Base-by-base conservation (phyloP, 1,284 basidiomycete genomes). In the Takashimella koratensis region DNA sequence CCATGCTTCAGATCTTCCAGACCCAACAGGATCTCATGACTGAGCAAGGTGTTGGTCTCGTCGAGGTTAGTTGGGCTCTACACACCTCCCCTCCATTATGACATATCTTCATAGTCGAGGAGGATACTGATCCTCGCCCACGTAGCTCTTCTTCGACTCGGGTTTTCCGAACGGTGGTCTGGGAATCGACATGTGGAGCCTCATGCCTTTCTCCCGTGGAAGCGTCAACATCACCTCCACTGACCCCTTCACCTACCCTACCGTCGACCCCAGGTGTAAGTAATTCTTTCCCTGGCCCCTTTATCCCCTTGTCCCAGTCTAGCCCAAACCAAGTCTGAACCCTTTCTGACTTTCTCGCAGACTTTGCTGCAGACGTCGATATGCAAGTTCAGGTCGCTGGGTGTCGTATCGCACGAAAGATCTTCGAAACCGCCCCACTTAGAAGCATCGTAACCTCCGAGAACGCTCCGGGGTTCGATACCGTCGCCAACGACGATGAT, bases 191-290 rank as follows among this genome's bases (percentile, higher is more conserved):
- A 46, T 64, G 4, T 73, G 71, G 71, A 51, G 54, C 21, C 60
- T 73, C 2, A 48, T 69, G 0, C 74, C 75, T 5, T 75, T 70
- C 60, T 71, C 74, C 3, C 64, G 75, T 41, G 76, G 75, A 20
- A 70, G 63, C 5, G 65, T 84, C 55, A 65, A 73, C 43, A 79
- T 86, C 75, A 80, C 77, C 57, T 81, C 79, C 10, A 75, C 73
- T n/a, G 76, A 82, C 64, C 72, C 83, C 0, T 84, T 83, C 70
- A 76, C 78, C 16, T 59, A 70, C 16, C 85, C 85, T 0, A 53
- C 70, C 12, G 84, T 87, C 68, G 82, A 87, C 67, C 83, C 84
- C 3, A 24, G 53, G 12, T 54, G 40, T 45, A 26, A 44, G 43
- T 45, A 16, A 5, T 2, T 16, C 5, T 10, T 22, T 13, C 16